phyloP scores from a whole-genome alignment of 2,329 filamentous ascomycete species.

The Fusarium domesticum region DNA sequence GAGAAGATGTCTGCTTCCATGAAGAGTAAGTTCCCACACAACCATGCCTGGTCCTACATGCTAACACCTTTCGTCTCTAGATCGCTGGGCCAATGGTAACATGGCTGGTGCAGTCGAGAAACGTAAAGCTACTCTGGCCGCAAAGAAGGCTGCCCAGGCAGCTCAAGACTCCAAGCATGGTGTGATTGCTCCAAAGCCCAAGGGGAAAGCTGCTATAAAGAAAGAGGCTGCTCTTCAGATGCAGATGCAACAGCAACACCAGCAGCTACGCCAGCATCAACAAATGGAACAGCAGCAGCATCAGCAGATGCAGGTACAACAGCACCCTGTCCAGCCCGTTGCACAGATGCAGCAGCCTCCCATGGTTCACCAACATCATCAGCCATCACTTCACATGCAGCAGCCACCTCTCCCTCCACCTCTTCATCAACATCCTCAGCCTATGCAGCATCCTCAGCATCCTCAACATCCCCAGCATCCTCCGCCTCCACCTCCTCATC shows the following conservation, averaged over 20 bases:
- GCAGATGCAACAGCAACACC: slow-evolving; percentile 22
- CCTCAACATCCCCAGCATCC: slow-evolving; percentile 11
- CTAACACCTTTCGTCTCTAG: slow-evolving; percentile 35
- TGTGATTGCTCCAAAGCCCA: slow-evolving; percentile 38
- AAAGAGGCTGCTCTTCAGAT: slow-evolving; percentile 31
- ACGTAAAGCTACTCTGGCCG: slow-evolving; percentile 57
- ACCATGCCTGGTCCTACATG: slow-evolving; percentile 2
- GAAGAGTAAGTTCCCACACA: slow-evolving; percentile 49
- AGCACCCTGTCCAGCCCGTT: slow-evolving; percentile 9
- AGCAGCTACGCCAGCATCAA: slow-evolving; percentile 16
- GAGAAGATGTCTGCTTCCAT: slow-evolving; percentile 66
- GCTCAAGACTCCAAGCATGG: slow-evolving; percentile 39
- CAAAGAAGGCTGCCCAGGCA: slow-evolving; percentile 53
- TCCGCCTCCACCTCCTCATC: slow-evolving; percentile 23
- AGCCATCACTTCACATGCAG: slow-evolving; percentile 15
- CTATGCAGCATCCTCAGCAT: neutral
- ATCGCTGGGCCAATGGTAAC: slow-evolving; percentile 58
- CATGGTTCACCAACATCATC: slow-evolving; percentile 9
- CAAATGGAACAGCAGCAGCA: slow-evolving; percentile 8
- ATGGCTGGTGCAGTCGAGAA: slow-evolving; percentile 61
- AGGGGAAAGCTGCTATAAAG: slow-evolving; percentile 34
- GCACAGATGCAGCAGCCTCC: slow-evolving; percentile 12
- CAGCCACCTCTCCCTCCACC: slow-evolving; percentile 7
- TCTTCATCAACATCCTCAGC: slow-evolving; percentile 22
- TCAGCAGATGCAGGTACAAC: slow-evolving; percentile 12